Conservation (phyloP, 306 rosid species). For the Spatholobus suberectus region DNA sequence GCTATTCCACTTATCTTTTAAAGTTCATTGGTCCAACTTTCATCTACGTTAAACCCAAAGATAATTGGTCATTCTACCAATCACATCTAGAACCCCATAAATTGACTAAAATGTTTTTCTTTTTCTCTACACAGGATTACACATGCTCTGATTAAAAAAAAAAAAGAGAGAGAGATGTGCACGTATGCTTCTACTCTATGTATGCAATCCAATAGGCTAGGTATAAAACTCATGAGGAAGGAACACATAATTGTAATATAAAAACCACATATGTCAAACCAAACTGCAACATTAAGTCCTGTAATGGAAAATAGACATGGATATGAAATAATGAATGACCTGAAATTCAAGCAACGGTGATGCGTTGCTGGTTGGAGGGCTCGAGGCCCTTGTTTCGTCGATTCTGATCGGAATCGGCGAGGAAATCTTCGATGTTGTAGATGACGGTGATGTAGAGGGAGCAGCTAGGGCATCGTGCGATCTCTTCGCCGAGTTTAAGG, state of each 20-base stretch:
- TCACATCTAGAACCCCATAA: background rate
- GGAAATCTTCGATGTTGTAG: constrained; percentile 86
- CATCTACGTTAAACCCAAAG: background rate
- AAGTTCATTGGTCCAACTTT: background rate
- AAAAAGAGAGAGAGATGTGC: no score
- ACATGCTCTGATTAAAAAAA: no score
- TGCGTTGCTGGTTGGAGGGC: no score
- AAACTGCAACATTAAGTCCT: no score
- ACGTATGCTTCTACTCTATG: background rate
- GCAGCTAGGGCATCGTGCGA: constrained; percentile 98
- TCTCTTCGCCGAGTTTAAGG: constrained; percentile 88
- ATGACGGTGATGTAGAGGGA: constrained; percentile 92
- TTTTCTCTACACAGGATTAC: background rate
- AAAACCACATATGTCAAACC: no score
- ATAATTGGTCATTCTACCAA: background rate
- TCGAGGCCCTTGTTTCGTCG: constrained; percentile 41
- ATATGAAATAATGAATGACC: constrained; percentile 37
- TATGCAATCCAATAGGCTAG: background rate
- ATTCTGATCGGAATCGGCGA: constrained; percentile 49
- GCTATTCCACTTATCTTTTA: background rate
- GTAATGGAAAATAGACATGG: background rate
- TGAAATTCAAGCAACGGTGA: constrained; percentile 67
- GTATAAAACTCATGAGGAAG: background rate
- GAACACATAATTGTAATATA: background rate
- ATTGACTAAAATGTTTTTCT: no score